Percentiles rank a stretch among this genome's conserved stretches.
Evolutionary conservation across 441 rosid species (phyloP).

Genomic region (Adansonia rubrostipa): DNA sequence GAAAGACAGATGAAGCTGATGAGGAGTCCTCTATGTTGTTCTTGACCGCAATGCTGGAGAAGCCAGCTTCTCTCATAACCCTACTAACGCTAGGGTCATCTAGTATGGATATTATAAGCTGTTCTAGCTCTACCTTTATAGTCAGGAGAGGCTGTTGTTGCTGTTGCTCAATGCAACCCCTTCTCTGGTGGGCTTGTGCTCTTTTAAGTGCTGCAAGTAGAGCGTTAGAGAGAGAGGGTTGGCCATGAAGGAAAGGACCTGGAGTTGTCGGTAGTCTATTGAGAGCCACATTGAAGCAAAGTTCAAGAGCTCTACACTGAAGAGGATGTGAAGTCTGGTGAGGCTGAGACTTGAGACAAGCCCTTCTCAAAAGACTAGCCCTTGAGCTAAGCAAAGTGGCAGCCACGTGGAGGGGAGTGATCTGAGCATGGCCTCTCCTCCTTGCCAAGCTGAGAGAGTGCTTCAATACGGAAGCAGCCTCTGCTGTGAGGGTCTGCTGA

Average conservation of each 20-base stretch:
- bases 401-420: constrained; percentile 94
- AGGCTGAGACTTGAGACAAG: constrained; percentile 82
- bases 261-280: constrained; percentile 80
- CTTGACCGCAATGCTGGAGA: constrained; percentile 78
- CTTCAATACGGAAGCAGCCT: constrained; percentile 99
- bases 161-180: constrained; percentile 85
- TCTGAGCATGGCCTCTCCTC: constrained; percentile 96
- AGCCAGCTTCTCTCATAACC: constrained; percentile 95
- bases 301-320: constrained; percentile 92
- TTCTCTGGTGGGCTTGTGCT: constrained; percentile 90
- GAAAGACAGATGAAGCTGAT: constrained; percentile 69
- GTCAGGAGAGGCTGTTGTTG: constrained; percentile 77
- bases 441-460: constrained; percentile 89
- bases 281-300: constrained; percentile 89
- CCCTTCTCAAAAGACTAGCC: constrained; percentile 73
- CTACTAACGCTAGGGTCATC: constrained; percentile 94
- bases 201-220: constrained; percentile 83
- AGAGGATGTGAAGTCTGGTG: constrained; percentile 65
- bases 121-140: constrained; percentile 80
- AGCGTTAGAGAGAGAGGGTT: constrained; percentile 82
- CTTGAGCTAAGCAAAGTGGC: constrained; percentile 79
- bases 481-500: constrained; percentile 95
- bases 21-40: constrained; percentile 74
- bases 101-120: constrained; percentile 78
- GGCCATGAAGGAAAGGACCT: constrained; percentile 61